Base-by-base conservation (phyloP, 1,139 yeast genomes). In the Geotrichum macrosporum region DNA sequence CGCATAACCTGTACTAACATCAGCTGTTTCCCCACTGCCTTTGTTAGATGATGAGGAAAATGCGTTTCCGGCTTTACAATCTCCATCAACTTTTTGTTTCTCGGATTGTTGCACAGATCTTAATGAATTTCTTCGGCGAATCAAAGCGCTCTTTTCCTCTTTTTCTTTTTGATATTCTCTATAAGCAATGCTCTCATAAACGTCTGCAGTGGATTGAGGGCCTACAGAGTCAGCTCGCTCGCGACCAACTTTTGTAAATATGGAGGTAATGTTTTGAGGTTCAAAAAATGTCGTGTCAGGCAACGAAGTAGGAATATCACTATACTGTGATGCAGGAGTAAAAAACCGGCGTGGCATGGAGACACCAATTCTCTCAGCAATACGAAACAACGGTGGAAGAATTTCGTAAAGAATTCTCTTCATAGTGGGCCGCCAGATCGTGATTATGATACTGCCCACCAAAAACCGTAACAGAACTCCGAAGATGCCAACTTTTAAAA, bases 391-490 rank as follows among this genome's bases (percentile, higher is more conserved):
- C 2, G 72, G 71, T 4, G 74, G 72, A 29, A 71, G 57, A 20
- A 53, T 43, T 21, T 75, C 71, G 55, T 76, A 72, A 2, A 85
- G 67, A 5, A 18, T 8, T n/a, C 36, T 37, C 19, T 42, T 42
- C 46, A 42, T 42, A 16, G 29, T 3, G 1, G 46, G 32, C 15
- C 46, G 4, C 95, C 95, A 87, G 1, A 72, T 53, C 0, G 77
- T 77, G 32, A 87, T 82, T 13, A 74, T 50, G 0, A 60, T 50
- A 1, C 84, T 74, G 2, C 95, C 95, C n/a, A 82, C 38, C 0
- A 74, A 34, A 3, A 81, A 68, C 41, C 95, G 66, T 8, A 71
- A 16, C 3, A 38, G 8, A 12, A 22, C 15, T 12, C 41, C 32
- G 8, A 27, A 9, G 3, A 38, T 16, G 12, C 47, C 47, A 12